Evolutionary conservation across 1,284 basidiomycete genomes (phyloP), one percentile per base, ranked within the genome.

Genomic region (Amylostereum areolatum): DNA sequence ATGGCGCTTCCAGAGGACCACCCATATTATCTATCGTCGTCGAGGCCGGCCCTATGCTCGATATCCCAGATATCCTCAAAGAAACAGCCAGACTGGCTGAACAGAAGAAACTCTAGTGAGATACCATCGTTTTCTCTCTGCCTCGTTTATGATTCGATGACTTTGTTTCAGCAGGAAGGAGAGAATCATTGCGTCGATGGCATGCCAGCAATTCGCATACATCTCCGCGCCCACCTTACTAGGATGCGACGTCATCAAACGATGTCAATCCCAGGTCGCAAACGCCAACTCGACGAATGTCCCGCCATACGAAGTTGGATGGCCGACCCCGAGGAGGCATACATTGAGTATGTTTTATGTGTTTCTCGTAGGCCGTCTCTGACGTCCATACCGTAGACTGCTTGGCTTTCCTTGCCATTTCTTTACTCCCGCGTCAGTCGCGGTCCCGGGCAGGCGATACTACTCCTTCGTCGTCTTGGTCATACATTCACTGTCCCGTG

Each of bases 401-500:
- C 1, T 11, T 10, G 3, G 9, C 9, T 39, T n/a, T n/a, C n/a
- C n/a, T n/a, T n/a, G n/a, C n/a, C n/a, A n/a, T n/a, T n/a, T n/a
- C n/a, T n/a, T n/a, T n/a, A n/a, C n/a, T n/a, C n/a, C n/a, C n/a
- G n/a, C n/a, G n/a, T n/a, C 11, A 10, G 25, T 32, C 24, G 40
- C 39, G 27, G 31, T 42, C 5, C 29, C 29, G 12, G 24, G 24
- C 7, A 12, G 25, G 18, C 52, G 45, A 4, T 58, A 54, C 45
- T 51, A 49, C 29, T 46, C 57, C 11, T 40, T 58, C 24, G 32
- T 53, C 24, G 35, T 51, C 10, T 47, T 53, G 27, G 33, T 54
- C 31, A 41, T 56, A 43, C 52, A 55, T 24, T 54, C 58, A 0
- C 49, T 58, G 29, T 57, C 58, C 12, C 53, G 52, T 5, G 58